Conservation (phyloP, 2,329 filamentous ascomycete genomes). For the Colletotrichum noveboracense region DNA sequence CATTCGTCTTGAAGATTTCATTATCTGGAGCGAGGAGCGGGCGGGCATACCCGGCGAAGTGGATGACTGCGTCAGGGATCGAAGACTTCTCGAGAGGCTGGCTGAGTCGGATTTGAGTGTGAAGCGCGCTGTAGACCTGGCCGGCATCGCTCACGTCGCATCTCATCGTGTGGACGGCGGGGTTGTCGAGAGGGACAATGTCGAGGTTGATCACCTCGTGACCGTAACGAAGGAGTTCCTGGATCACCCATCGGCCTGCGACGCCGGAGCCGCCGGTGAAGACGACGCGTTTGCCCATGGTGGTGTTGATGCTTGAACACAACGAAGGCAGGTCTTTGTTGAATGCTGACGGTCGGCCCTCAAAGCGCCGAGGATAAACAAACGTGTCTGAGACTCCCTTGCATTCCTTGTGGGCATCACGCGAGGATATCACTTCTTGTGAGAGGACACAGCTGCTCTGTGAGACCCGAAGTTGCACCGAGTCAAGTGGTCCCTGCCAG, state of each 20-base stretch:
- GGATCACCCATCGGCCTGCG: conserved; percentile 38
- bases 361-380: background rate
- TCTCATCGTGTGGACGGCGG: conserved; percentile 36
- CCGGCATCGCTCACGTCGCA: conserved; percentile 39
- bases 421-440: background rate
- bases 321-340: background rate
- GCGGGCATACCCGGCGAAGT: conserved; percentile 64
- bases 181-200: conserved; percentile 31
- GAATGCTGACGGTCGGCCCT: background rate
- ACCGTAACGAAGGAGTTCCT: conserved; percentile 32
- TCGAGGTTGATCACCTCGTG: conserved; percentile 42
- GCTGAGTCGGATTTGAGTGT: conserved; percentile 52
- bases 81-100: conserved; percentile 35
- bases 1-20: conserved; percentile 62
- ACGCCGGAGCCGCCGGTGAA: conserved; percentile 41
- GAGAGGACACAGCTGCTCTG: background rate
- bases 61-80: conserved; percentile 65
- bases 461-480: background rate
- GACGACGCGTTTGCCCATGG: conserved; percentile 29
- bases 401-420: background rate
- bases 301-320: background rate
- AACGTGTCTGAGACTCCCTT: background rate
- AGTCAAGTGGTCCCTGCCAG: background rate
- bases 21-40: conserved; percentile 68
- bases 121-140: conserved; percentile 41